phyloP scores from a whole-genome alignment of 441 rosid species.

The Macaranga tanarius region DNA sequence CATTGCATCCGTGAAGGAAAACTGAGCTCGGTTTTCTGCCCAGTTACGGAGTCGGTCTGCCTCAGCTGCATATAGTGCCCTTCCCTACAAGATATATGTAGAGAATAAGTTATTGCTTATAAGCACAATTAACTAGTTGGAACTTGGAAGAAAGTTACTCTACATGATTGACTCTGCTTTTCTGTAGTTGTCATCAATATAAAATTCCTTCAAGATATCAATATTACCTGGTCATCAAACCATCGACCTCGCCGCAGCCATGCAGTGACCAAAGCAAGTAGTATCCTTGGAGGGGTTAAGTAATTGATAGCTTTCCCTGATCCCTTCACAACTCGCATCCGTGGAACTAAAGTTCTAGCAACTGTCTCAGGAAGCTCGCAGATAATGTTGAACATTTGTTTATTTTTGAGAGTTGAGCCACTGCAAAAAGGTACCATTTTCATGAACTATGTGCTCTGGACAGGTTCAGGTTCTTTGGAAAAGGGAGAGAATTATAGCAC shows the following conservation, averaged over 20 bases:
- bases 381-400: constrained; percentile 87
- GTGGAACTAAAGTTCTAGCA: constrained; percentile 84
- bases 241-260: constrained; percentile 92
- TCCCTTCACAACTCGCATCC: constrained; percentile 84
- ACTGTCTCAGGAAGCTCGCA: constrained; percentile 96
- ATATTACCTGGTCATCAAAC: constrained; percentile 87
- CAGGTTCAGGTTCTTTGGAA: neutral
- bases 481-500: neutral
- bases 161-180: neutral
- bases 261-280: constrained; percentile 82
- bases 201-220: neutral
- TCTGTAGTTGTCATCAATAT: neutral
- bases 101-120: neutral
- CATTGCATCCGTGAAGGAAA: constrained; percentile 87
- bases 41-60: constrained; percentile 84
- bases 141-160: neutral
- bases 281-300: constrained; percentile 88
- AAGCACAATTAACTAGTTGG: neutral
- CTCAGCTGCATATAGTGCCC: constrained; percentile 88
- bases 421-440: constrained; percentile 32
- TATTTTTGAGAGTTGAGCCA: constrained; percentile 74
- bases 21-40: constrained; percentile 83
- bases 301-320: constrained; percentile 72
- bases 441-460: neutral
- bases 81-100: constrained; percentile 47